A percentile compares a stretch with the other conserved stretches of the same genome.
Conservation (phyloP, 2,329 filamentous ascomycete species). For the Dactylellina leptospora region DNA sequence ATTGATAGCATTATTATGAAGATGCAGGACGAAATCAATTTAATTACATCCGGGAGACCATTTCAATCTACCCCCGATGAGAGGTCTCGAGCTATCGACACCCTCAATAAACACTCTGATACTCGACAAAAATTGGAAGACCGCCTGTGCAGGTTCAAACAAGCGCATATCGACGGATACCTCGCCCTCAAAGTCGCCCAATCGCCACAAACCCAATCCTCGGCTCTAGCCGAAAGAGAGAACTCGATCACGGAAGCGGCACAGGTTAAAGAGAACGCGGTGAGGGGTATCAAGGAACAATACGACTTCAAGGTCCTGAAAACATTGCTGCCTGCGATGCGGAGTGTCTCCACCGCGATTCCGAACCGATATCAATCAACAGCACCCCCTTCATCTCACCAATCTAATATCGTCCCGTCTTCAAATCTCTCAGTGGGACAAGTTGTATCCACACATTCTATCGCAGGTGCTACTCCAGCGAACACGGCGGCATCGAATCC, state of each 20-base stretch:
- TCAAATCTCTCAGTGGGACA: background rate
- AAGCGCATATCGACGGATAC: slow-evolving; percentile 13
- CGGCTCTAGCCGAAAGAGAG: slow-evolving; percentile 16
- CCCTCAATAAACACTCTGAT: slow-evolving; percentile 9
- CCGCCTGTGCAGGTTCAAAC: slow-evolving; percentile 3
- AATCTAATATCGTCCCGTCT: background rate
- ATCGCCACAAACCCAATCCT: background rate
- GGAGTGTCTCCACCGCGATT: slow-evolving; percentile 12
- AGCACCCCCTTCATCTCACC: background rate
- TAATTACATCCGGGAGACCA: background rate
- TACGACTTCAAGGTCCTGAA: slow-evolving; percentile 12
- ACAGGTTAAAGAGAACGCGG: background rate
- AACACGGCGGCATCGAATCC: background rate
- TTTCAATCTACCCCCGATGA: slow-evolving; percentile 1
- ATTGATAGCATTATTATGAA: slow-evolving; percentile 4
- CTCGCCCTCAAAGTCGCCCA: background rate
- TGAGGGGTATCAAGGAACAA: slow-evolving; percentile 16
- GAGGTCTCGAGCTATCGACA: background rate
- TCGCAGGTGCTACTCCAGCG: background rate
- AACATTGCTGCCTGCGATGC: slow-evolving; percentile 23
- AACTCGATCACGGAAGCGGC: background rate
- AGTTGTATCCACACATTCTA: background rate
- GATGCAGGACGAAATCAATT: background rate
- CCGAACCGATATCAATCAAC: background rate
- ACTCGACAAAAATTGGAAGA: slow-evolving; percentile 14